These are phyloP conservation scores for Calvatia gigantea DNA, from an alignment of 768 basidiomycete genomes.

Conservation along the genomic window DNA sequence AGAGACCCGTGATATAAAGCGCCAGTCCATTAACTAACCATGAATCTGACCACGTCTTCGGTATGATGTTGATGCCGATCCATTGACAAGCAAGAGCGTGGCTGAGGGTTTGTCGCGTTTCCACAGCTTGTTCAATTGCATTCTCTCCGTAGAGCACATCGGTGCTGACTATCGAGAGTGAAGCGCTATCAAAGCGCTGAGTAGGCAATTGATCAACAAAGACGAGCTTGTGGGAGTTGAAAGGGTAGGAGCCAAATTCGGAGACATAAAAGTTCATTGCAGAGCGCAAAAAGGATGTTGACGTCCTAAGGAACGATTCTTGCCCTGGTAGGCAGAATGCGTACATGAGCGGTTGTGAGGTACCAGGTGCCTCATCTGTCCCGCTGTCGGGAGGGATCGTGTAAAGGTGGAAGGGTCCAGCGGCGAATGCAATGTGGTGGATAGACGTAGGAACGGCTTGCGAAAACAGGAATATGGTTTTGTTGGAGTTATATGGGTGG, in stretches of 20 bases:
- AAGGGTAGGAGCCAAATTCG: constrained; percentile 95
- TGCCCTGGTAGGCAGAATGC: constrained; percentile 93
- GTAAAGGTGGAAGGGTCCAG: constrained; percentile 87
- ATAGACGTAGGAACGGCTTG: constrained; percentile 85
- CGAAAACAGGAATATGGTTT: constrained; percentile 91
- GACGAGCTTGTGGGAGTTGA: constrained; percentile 89
- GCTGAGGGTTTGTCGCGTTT: constrained; percentile 80
- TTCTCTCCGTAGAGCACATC: constrained; percentile 86
- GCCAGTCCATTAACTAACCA: constrained; percentile 98
- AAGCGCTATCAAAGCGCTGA: constrained; percentile 82
- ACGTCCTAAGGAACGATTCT: constrained; percentile 63
- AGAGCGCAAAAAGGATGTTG: constrained; percentile 74
- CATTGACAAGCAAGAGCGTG: constrained; percentile 95
- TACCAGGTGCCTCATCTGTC: constrained; percentile 58
- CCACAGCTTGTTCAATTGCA: constrained; percentile 90
- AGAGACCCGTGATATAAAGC: constrained; percentile 86
- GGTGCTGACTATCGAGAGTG: constrained; percentile 71
- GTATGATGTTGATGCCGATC: constrained; percentile 95
- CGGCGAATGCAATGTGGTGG: constrained; percentile 96
- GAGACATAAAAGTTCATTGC: constrained; percentile 92
- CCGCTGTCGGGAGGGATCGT: constrained; percentile 61
- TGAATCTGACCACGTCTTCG: constrained; percentile 87
- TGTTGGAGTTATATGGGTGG: constrained; percentile 90
- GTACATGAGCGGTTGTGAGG: constrained; percentile 74
- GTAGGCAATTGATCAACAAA: constrained; percentile 88